These are phyloP conservation scores for Pyricularia pennisetigena DNA, from an alignment of 2,329 filamentous ascomycete species.

Conservation along the genomic window DNA sequence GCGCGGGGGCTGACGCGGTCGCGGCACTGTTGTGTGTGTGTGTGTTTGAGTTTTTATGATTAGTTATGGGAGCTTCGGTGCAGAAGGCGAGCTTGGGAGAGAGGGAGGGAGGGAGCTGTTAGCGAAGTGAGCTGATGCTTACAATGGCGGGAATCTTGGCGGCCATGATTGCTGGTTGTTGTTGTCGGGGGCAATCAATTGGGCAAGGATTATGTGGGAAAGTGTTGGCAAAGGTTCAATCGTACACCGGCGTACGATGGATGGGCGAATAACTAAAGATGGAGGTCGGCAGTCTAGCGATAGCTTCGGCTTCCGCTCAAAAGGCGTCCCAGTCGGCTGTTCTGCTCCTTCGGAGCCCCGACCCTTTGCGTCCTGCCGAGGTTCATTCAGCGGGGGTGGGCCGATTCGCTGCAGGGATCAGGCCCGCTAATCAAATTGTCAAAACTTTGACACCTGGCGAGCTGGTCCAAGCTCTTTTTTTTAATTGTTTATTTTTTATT, in stretches of 20 bases:
- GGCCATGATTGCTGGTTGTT: constrained; percentile 23
- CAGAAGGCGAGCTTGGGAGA: neutral
- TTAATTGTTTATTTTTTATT: too few relatives aligned
- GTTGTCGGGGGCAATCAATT: neutral
- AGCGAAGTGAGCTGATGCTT: constrained; percentile 12
- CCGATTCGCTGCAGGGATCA: neutral
- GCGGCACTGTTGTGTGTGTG: constrained; percentile 15
- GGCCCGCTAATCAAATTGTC: neutral
- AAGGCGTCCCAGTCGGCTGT: neutral
- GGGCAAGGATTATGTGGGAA: neutral
- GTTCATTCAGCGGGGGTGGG: neutral
- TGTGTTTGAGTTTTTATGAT: neutral
- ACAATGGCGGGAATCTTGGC: constrained; percentile 36
- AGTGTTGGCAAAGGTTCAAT: neutral
- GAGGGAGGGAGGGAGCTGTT: neutral
- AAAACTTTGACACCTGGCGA: neutral
- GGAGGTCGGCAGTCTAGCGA: neutral
- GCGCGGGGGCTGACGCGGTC: constrained; percentile 71
- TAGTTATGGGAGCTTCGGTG: neutral
- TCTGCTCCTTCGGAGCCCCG: neutral
- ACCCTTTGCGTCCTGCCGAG: neutral
- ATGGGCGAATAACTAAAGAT: neutral
- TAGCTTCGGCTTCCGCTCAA: neutral
- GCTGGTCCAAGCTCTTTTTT: neutral
- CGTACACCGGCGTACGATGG: neutral